Evolutionary conservation across 1,139 yeast species (phyloP).

Genomic region (Candida sp.): DNA sequence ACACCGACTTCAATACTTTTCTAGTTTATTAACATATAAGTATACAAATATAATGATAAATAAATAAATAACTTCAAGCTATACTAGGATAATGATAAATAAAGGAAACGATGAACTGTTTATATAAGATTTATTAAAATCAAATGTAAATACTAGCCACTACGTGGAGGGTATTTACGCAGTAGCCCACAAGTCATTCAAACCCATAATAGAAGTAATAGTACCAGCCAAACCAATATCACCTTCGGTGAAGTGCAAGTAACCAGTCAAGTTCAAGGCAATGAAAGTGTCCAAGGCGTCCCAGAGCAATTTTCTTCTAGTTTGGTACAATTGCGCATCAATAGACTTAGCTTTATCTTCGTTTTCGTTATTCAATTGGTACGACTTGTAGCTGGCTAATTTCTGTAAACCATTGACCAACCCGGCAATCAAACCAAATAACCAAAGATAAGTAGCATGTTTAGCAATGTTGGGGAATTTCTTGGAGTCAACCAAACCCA

Average conservation of each 20-base stretch:
- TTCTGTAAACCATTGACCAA: slow-evolving; percentile 54
- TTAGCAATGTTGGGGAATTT: slow-evolving; percentile 33
- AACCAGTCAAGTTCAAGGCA: slow-evolving; percentile 67
- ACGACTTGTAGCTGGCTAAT: slow-evolving; percentile 11
- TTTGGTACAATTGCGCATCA: slow-evolving; percentile 32
- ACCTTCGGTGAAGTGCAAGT: slow-evolving; percentile 70
- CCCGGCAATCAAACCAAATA: slow-evolving; percentile 65
- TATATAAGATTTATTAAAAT: no score
- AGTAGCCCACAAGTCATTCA: slow-evolving; percentile 64
- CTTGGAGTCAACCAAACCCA: slow-evolving; percentile 36
- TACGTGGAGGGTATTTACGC: slow-evolving; percentile 8
- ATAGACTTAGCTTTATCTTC: slow-evolving; percentile 32
- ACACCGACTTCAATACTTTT: no score
- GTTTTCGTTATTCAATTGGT: slow-evolving; percentile 20
- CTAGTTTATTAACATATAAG: no score
- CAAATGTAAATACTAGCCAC: background rate
- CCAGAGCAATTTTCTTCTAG: slow-evolving; percentile 71
- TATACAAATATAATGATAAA: no score
- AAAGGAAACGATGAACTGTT: no score
- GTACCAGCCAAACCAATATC: slow-evolving; percentile 84
- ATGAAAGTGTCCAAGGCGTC: slow-evolving; percentile 74
- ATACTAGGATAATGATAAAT: no score
- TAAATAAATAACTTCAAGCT: no score
- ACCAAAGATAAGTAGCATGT: slow-evolving; percentile 71
- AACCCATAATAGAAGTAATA: slow-evolving; percentile 75